Evolutionary conservation across 2,329 filamentous ascomycete genomes (phyloP).

Genomic region (Hypoxylon sp.): DNA sequence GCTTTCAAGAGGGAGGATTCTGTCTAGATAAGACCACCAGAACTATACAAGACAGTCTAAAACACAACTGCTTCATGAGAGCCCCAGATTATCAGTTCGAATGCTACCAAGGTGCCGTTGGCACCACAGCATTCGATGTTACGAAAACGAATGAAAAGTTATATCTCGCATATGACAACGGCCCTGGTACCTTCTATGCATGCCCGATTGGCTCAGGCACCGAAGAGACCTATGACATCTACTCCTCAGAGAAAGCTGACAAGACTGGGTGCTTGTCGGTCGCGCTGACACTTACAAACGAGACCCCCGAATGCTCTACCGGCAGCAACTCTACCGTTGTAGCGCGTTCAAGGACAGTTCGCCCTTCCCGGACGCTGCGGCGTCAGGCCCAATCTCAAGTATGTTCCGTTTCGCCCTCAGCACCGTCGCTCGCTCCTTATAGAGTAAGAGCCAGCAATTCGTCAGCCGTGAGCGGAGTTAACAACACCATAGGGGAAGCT

Average conservation of each 20-base stretch:
- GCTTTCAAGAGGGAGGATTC: conserved; percentile 49
- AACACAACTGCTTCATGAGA: conserved; percentile 50
- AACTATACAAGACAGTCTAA: conserved; percentile 46
- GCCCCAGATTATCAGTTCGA: conserved; percentile 46
- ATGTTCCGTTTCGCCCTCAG: conserved; percentile 45
- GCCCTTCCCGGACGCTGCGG: conserved; percentile 4
- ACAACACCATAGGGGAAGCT: conserved; percentile 39
- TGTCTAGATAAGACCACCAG: conserved; percentile 45
- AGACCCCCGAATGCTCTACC: conserved; percentile 32
- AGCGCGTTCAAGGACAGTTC: conserved; percentile 11
- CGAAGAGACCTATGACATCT: conserved; percentile 47
- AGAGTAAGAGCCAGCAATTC: conserved; percentile 42
- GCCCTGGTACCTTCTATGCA: conserved; percentile 46
- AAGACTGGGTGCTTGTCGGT: conserved; percentile 44
- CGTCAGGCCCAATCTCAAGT: conserved; percentile 26
- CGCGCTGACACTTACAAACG: conserved; percentile 42
- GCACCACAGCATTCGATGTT: conserved; percentile 47
- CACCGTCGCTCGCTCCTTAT: conserved; percentile 49
- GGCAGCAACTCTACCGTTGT: conserved; percentile 22
- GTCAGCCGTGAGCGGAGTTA: conserved; percentile 31
- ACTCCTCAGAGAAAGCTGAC: conserved; percentile 43
- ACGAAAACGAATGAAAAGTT: conserved; percentile 34
- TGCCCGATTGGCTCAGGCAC: conserved; percentile 44
- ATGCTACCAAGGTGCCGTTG: conserved; percentile 47
- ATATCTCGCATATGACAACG: conserved; percentile 48